Evolutionary conservation across 192 early-diverging fungal genomes (phyloP).

Genomic region (Coemansia sp.): DNA sequence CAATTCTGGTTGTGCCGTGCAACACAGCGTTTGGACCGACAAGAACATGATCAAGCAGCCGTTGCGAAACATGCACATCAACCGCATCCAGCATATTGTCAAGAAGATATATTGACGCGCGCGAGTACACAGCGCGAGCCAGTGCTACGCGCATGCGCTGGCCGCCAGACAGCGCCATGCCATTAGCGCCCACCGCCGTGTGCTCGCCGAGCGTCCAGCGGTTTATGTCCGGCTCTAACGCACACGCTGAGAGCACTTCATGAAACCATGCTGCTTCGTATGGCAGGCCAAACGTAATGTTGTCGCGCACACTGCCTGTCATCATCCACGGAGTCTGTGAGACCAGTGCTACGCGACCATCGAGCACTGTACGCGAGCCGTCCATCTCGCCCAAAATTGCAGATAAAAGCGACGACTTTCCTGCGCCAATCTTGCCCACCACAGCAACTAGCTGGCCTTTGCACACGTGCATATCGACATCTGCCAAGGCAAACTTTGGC

Average conservation of each 20-base stretch:
- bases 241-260: conserved; percentile 18
- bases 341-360: conserved; percentile 14
- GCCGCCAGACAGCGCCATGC: conserved; percentile 61
- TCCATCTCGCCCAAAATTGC: conserved; percentile 78
- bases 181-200: conserved; percentile 59
- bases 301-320: conserved; percentile 45
- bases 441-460: conserved; percentile 66
- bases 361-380: neutral
- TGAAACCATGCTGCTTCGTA: conserved; percentile 35
- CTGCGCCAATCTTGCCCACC: conserved; percentile 80
- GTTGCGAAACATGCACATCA: conserved; percentile 58
- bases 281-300: conserved; percentile 38
- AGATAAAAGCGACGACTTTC: conserved; percentile 77
- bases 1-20: conserved; percentile 41
- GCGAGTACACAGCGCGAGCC: conserved; percentile 71
- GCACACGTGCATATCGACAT: conserved; percentile 60
- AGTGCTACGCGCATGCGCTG: conserved; percentile 66
- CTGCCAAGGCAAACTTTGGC: conserved; percentile 51
- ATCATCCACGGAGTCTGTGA: conserved; percentile 53
- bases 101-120: conserved; percentile 69
- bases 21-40: conserved; percentile 57
- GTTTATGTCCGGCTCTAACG: conserved; percentile 30
- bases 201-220: conserved; percentile 33
- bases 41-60: conserved; percentile 62
- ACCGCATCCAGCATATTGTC: conserved; percentile 71